A percentile compares a stretch with the other conserved stretches of the same genome.
Conservation (phyloP, 352 stramenopile genomes). For the Stephanocyclus meneghinianus region DNA sequence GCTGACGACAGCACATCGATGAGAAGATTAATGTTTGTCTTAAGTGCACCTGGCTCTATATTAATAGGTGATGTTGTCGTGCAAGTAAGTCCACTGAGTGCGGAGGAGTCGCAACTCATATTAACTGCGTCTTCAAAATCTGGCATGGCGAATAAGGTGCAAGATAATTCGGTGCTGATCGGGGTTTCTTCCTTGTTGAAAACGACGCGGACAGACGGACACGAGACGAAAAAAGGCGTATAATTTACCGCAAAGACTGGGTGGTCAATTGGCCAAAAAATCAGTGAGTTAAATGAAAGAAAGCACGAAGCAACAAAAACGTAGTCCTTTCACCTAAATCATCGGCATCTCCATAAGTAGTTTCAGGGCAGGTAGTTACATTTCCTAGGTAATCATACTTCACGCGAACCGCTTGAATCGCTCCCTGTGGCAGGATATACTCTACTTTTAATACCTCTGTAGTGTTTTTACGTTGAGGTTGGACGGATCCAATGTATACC, state of each 20-base stretch:
- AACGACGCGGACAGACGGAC: not conserved
- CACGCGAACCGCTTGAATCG: slow-evolving; percentile 17
- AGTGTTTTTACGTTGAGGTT: not conserved
- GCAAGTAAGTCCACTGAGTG: not conserved
- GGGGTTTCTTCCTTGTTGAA: slow-evolving; percentile 1
- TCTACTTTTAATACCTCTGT: slow-evolving; percentile 4
- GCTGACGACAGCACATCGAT: not conserved
- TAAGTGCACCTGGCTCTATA: not conserved
- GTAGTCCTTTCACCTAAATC: slow-evolving; percentile 3
- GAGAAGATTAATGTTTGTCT: slow-evolving; percentile 6
- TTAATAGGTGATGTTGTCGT: not conserved
- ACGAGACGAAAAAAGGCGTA: not conserved
- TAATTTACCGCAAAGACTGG: not conserved
- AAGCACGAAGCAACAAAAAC: no score
- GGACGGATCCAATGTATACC: slow-evolving; percentile 9
- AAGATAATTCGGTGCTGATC: not conserved
- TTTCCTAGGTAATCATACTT: slow-evolving; percentile 18
- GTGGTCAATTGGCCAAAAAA: no score
- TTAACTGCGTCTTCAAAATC: not conserved
- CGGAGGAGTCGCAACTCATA: not conserved
- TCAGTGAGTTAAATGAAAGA: no score
- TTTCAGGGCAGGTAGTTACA: not conserved
- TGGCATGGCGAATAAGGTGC: not conserved
- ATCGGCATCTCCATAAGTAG: slow-evolving; percentile 13
- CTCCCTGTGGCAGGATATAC: not conserved